Evolutionary conservation across 2,329 filamentous ascomycete species (phyloP), one percentile per base, ranked within the genome.

Genomic region (Geosmithia putterillii): DNA sequence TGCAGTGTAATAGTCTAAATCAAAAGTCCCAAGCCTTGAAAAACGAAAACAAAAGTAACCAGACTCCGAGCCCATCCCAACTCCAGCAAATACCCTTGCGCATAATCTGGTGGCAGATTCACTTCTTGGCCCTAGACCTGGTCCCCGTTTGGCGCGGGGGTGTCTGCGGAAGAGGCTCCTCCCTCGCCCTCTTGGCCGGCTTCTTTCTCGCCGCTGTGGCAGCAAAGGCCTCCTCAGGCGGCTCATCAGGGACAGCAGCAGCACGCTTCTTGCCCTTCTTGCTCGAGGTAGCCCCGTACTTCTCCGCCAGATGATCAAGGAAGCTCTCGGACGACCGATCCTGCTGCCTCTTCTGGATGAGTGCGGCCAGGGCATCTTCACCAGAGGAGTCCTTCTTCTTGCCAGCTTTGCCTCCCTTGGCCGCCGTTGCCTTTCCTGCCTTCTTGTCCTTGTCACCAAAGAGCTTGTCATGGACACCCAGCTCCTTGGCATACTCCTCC

Each of bases 291-390:
- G 68, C 64, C 22, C 69, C 65, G 58, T 94, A 94, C 63, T 90
- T 94, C 41, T 80, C 83, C 45, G 86, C 86, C 41, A 95, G 62
- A 41, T 74, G 67, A 48, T 85, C 83, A 20, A 94, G 65, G 57
- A 94, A 87, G 34, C 66, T 68, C 18, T 38, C 39, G 21, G 64
- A 69, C 5, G 59, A 60, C 28, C 83, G 69, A 37, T 73, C 71
- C 51, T 81, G 70, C 58, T 92, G 83, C 40, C 82, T 76, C 54
- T 75, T 71, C 56, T 76, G 74, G 48, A 94, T 94, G 54, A 94
- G 59, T 2, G 83, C 84, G n/a, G 80, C 78, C 35, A 94, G 66
- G 18, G 61, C 66, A 25, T 70, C 66, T 52, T 77, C 73, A n/a
- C n/a, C n/a, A 0, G 71, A 69, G 54, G 58, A 54, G 25, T 52